phyloP scores from a whole-genome alignment of 441 rosid genomes.

The Flueggea neowawraea region DNA sequence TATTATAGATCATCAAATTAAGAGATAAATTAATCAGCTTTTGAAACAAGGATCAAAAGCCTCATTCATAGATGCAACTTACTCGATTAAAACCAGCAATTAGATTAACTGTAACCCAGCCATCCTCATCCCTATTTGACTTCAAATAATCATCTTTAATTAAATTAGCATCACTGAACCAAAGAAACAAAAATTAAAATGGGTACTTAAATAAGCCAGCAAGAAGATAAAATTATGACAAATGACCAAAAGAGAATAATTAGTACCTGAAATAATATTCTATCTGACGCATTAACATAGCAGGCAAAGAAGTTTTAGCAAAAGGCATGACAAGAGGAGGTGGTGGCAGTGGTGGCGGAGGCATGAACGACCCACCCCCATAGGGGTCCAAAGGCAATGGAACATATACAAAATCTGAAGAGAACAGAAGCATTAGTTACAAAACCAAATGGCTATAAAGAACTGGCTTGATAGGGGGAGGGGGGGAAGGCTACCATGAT shows the following conservation, averaged over 20 bases:
- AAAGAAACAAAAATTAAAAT: conserved; percentile 23
- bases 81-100: conserved; percentile 86
- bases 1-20: too few species aligned
- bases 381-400: conserved; percentile 35
- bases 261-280: conserved; percentile 84
- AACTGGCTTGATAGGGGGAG: background rate
- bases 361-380: conserved; percentile 23
- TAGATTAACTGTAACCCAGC: conserved; percentile 70
- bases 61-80: conserved; percentile 16
- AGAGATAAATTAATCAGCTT: too few species aligned
- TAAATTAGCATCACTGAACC: conserved; percentile 73
- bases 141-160: conserved; percentile 67
- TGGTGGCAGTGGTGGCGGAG: conserved; percentile 28
- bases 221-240: conserved; percentile 3
- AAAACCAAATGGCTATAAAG: background rate
- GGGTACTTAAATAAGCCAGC: conserved; percentile 12
- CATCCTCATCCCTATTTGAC: conserved; percentile 75
- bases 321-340: conserved; percentile 39
- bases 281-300: conserved; percentile 57
- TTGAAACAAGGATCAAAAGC: too few species aligned
- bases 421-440: conserved; percentile 15
- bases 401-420: conserved; percentile 50
- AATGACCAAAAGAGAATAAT: conserved; percentile 4
- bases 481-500: conserved; percentile 38
- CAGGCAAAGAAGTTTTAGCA: conserved; percentile 50